A percentile compares a stretch with the other conserved stretches of the same genome.
Evolutionary conservation across 2,329 filamentous ascomycete genomes (phyloP).

Genomic region (Exophiala oligosperma): DNA sequence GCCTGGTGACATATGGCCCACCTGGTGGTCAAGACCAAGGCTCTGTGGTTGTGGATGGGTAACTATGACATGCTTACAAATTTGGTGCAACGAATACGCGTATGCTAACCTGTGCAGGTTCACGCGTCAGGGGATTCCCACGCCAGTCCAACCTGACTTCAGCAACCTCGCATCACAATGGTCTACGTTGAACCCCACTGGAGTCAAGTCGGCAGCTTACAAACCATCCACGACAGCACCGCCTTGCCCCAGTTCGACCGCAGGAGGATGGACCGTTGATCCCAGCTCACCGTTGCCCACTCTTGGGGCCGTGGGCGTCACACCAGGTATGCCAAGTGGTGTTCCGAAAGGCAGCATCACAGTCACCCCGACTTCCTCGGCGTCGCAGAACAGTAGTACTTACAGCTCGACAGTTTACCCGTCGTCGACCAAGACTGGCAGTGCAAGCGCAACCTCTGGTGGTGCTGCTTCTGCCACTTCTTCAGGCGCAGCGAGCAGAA

Average conservation of each 20-base stretch:
- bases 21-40: conserved; percentile 50
- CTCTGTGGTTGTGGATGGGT: conserved; percentile 58
- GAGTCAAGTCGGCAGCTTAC: conserved; percentile 67
- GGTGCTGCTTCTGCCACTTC: conserved; percentile 20
- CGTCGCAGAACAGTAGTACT: conserved; percentile 24
- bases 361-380: conserved; percentile 10
- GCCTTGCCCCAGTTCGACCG: conserved; percentile 68
- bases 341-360: conserved; percentile 27
- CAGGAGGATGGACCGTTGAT: conserved; percentile 70
- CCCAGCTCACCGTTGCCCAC: conserved; percentile 69
- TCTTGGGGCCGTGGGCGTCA: conserved; percentile 55
- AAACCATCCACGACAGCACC: conserved; percentile 62
- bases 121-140: conserved; percentile 70
- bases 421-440: conserved; percentile 1
- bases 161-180: conserved; percentile 74
- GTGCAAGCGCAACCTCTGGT: conserved; percentile 7
- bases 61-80: conserved; percentile 31
- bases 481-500: conserved; percentile 22
- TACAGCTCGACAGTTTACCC: conserved; percentile 24
- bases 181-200: conserved; percentile 69
- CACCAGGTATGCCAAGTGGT: conserved; percentile 25
- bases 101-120: conserved; percentile 47
- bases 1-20: conserved; percentile 73
- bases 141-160: conserved; percentile 73
- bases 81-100: not conserved